Evolutionary conservation across 139 green algal species (phyloP).

Genomic region (Coelastrella sp.): DNA sequence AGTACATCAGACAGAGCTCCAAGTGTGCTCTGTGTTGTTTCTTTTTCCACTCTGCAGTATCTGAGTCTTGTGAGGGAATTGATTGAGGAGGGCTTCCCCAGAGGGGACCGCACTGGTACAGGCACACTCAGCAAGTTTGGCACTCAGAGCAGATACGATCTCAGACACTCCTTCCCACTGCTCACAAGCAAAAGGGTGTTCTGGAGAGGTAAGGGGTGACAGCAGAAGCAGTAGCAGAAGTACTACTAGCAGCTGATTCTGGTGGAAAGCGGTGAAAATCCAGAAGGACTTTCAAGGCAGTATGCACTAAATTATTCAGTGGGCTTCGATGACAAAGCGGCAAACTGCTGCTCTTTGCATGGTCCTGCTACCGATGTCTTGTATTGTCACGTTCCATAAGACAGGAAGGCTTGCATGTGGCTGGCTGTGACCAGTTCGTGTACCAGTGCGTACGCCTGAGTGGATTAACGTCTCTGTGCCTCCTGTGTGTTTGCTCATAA

Average conservation of each 20-base stretch:
- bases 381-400: no score
- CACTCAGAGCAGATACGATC: slow-evolving; percentile 91
- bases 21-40: not conserved
- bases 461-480: no score
- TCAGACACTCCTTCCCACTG: slow-evolving; percentile 96
- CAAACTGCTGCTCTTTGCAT: no score
- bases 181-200: slow-evolving; percentile 98
- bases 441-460: no score
- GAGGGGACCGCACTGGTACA: slow-evolving; percentile 95
- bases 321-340: no score
- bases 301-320: no score
- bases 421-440: no score
- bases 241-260: not conserved
- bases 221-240: slow-evolving; percentile 75
- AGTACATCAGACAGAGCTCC: no score
- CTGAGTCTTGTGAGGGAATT: slow-evolving; percentile 92
- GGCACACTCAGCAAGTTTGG: slow-evolving; percentile 96
- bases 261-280: not conserved
- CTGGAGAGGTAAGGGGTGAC: slow-evolving; percentile 80
- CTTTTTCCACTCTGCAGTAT: slow-evolving; percentile 80
- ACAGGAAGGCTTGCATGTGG: no score
- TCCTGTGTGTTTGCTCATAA: no score
- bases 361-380: no score
- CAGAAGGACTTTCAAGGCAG: no score
- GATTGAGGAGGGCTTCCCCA: slow-evolving; percentile 79